Percentiles rank a stretch among this genome's conserved stretches.
These are phyloP conservation scores for Colletotrichum sp. DNA, from an alignment of 2,329 filamentous ascomycete species.

Conservation along the genomic window DNA sequence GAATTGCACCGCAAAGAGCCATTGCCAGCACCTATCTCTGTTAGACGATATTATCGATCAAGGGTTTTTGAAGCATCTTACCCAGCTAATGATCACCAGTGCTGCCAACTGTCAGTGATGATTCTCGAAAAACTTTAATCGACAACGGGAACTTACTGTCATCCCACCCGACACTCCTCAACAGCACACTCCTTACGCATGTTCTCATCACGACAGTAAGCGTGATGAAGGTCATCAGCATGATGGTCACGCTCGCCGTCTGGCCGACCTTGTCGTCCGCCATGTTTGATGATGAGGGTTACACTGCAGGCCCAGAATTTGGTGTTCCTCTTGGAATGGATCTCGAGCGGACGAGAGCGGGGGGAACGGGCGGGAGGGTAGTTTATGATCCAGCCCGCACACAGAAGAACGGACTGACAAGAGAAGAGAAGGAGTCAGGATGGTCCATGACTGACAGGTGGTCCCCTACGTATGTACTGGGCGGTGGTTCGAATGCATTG, in stretches of 20 bases:
- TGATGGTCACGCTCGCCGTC: conserved; percentile 11
- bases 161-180: conserved; percentile 19
- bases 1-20: conserved; percentile 18
- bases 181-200: conserved; percentile 13
- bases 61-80: background rate
- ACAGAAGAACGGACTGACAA: background rate
- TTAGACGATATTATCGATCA: background rate
- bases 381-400: background rate
- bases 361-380: background rate
- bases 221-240: conserved; percentile 15
- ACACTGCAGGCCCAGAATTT: background rate
- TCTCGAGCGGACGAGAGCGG: background rate
- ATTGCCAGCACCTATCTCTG: conserved; percentile 11
- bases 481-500: background rate
- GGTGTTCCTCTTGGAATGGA: background rate
- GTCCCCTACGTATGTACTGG: background rate
- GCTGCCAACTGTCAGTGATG: conserved; percentile 2
- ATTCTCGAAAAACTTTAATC: background rate
- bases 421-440: background rate
- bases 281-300: conserved; percentile 10
- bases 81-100: conserved; percentile 18
- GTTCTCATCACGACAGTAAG: conserved; percentile 9
- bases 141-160: conserved; percentile 9
- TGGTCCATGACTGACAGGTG: conserved; percentile 12
- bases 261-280: conserved; percentile 17